These are phyloP conservation scores for Metschnikowia sp. DNA, from an alignment of 805 yeast genomes.

Conservation along the genomic window DNA sequence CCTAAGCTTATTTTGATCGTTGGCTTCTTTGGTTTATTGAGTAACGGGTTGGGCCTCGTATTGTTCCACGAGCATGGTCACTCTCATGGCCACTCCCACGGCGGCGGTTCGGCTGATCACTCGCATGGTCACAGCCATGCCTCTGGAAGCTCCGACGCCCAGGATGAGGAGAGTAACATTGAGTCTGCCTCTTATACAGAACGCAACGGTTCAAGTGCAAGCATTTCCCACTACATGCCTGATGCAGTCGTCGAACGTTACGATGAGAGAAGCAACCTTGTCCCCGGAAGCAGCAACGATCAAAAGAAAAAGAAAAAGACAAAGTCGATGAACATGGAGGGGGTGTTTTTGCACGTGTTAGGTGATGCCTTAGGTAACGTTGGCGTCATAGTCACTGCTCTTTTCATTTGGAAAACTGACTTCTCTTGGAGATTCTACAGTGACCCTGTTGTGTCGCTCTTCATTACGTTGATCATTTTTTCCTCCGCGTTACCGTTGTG, in stretches of 20 bases:
- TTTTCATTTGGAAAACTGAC: slow-evolving; percentile 91
- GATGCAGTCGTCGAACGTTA: slow-evolving; percentile 43
- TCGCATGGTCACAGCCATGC: slow-evolving; percentile 32
- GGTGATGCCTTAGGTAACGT: slow-evolving; percentile 96
- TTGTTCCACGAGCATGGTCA: slow-evolving; percentile 77
- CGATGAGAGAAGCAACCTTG: slow-evolving; percentile 37
- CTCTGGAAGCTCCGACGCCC: slow-evolving; percentile 37
- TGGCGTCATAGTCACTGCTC: slow-evolving; percentile 87
- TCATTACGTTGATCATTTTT: slow-evolving; percentile 85
- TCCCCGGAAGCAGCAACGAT: slow-evolving; percentile 19
- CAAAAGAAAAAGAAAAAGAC: slow-evolving; percentile 18
- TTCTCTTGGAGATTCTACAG: slow-evolving; percentile 82
- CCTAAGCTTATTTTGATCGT: slow-evolving; percentile 82
- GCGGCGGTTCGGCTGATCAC: slow-evolving; percentile 6
- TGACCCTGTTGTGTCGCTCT: slow-evolving; percentile 82
- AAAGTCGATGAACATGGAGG: slow-evolving; percentile 92
- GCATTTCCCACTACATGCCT: slow-evolving; percentile 41
- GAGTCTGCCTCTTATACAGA: slow-evolving; percentile 12
- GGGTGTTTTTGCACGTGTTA: slow-evolving; percentile 90
- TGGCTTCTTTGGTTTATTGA: slow-evolving; percentile 77
- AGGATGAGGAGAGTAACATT: slow-evolving; percentile 13
- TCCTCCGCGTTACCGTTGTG: slow-evolving; percentile 90
- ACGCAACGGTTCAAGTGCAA: slow-evolving; percentile 23
- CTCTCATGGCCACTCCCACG: slow-evolving; percentile 16
- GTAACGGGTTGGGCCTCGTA: slow-evolving; percentile 79